A percentile compares a stretch with the other conserved stretches of the same genome.
These are phyloP conservation scores for Tuber magnatum DNA, from an alignment of 495 filamentous ascomycete genomes.

Conservation along the genomic window DNA sequence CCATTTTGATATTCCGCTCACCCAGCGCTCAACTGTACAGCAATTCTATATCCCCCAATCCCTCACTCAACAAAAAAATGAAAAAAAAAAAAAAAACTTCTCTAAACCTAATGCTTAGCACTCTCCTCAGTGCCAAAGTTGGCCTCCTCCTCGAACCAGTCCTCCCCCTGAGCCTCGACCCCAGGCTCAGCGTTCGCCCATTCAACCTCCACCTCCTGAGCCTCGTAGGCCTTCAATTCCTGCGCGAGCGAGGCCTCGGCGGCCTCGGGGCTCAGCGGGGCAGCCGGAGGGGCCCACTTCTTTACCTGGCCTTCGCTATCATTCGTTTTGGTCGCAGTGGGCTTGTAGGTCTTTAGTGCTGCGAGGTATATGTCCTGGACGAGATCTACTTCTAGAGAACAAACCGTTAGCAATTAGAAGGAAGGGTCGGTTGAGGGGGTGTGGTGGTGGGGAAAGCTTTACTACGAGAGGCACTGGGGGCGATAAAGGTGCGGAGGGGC, in stretches of 20 bases:
- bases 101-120: conserved; percentile 6
- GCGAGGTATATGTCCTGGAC: conserved; percentile 95
- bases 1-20: not conserved
- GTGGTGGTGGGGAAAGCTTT: too few relatives aligned
- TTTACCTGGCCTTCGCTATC: conserved; percentile 88
- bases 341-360: conserved; percentile 90
- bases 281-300: conserved; percentile 69
- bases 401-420: conserved; percentile 34
- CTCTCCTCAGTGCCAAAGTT: conserved; percentile 43
- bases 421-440: not conserved
- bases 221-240: conserved; percentile 88
- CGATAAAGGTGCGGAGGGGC: conserved; percentile 72
- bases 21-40: not conserved
- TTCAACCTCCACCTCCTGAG: conserved; percentile 87
- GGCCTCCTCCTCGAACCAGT: conserved; percentile 72
- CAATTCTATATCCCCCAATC: not conserved
- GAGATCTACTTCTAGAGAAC: conserved; percentile 62
- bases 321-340: conserved; percentile 67
- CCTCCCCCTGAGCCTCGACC: conserved; percentile 50
- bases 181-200: conserved; percentile 57
- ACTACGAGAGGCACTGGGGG: conserved; percentile 62
- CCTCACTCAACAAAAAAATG: not conserved
- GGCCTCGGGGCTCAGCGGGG: conserved; percentile 85
- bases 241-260: conserved; percentile 63
- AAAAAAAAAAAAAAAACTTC: not conserved